Conservation (phyloP, 2,329 filamentous ascomycete species). For the Emergomyces africanus region DNA sequence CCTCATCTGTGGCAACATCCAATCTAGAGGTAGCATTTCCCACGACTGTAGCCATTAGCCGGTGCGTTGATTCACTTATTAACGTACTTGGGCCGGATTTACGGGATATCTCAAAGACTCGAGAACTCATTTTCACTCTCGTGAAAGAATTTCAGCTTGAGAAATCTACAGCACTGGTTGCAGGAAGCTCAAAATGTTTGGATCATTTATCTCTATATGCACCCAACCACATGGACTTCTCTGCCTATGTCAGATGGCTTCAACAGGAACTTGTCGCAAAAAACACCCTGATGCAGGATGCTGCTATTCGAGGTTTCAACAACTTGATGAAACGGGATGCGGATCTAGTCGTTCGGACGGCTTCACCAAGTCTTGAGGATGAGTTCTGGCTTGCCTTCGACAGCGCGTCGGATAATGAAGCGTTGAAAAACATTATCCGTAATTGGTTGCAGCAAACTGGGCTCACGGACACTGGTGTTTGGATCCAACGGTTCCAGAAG, state of each 20-base stretch:
- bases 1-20: conserved; percentile 65
- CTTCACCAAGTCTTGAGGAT: conserved; percentile 70
- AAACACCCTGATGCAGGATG: conserved; percentile 57
- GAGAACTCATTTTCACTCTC: conserved; percentile 80
- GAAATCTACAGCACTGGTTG: conserved; percentile 55
- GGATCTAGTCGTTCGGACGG: conserved; percentile 64
- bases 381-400: conserved; percentile 87
- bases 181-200: conserved; percentile 67
- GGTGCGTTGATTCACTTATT: conserved; percentile 88
- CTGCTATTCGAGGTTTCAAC: conserved; percentile 76
- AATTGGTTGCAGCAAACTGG: conserved; percentile 93
- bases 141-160: conserved; percentile 73
- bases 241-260: conserved; percentile 67
- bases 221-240: conserved; percentile 72
- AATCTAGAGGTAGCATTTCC: conserved; percentile 80
- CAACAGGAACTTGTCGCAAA: conserved; percentile 65
- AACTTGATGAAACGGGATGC: conserved; percentile 92
- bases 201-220: conserved; percentile 91
- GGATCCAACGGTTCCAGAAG: conserved; percentile 79
- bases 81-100: conserved; percentile 93
- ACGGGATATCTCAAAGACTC: conserved; percentile 81
- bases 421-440: conserved; percentile 72
- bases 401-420: conserved; percentile 57
- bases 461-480: conserved; percentile 62
- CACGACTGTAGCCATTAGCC: conserved; percentile 68